A percentile compares a stretch with the other conserved stretches of the same genome.
phyloP scores from a whole-genome alignment of 768 basidiomycete species.

The Suillus americanus region DNA sequence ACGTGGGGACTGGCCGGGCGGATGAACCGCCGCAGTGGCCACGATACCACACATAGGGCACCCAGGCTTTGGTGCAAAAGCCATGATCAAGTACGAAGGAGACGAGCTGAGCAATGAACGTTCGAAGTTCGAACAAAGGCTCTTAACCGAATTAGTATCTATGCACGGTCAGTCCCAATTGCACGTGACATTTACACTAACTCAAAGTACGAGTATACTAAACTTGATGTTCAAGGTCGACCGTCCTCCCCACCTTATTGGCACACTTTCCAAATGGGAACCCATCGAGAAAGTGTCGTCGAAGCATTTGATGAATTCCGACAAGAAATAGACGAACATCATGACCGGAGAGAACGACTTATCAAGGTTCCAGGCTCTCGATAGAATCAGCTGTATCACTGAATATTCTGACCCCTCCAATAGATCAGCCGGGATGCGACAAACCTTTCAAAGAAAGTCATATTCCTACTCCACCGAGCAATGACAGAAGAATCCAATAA shows the following conservation, averaged over 20 bases:
- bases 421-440: constrained; percentile 88
- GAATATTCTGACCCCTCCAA: constrained; percentile 8
- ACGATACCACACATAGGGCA: constrained; percentile 81
- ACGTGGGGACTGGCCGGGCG: constrained; percentile 43
- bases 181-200: neutral
- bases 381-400: neutral
- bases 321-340: constrained; percentile 73
- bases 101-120: neutral
- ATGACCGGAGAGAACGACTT: constrained; percentile 86
- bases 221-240: neutral
- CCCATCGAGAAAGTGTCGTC: constrained; percentile 3
- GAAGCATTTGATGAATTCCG: constrained; percentile 60
- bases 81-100: constrained; percentile 31
- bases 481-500: constrained; percentile 41
- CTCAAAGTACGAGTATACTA: neutral
- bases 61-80: constrained; percentile 62
- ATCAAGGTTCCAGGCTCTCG: constrained; percentile 63
- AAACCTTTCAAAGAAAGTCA: constrained; percentile 87
- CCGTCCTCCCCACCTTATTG: neutral
- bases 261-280: constrained; percentile 2
- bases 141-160: neutral
- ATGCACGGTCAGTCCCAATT: constrained; percentile 1
- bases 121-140: constrained; percentile 8
- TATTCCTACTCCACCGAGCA: constrained; percentile 88
- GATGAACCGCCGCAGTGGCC: constrained; percentile 45